Evolutionary conservation across 2,329 filamentous ascomycete species (phyloP), one percentile per base, ranked within the genome.

Genomic region (Zopfia rhizophila): DNA sequence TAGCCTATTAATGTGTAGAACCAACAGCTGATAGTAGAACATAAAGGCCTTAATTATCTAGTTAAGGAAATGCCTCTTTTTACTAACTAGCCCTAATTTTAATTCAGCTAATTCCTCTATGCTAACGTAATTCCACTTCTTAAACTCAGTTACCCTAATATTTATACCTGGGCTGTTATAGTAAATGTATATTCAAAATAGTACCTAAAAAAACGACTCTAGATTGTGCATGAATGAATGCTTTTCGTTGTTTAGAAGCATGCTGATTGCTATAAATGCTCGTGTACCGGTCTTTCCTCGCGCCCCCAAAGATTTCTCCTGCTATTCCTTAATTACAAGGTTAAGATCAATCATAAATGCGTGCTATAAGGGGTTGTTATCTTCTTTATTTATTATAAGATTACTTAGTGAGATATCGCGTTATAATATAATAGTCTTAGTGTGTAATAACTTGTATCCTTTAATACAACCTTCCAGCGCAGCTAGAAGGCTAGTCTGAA

Each of bases 131-230:
- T 75, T 75, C 72, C 69, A 76, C n/a, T 53, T 48, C 1, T 74
- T 60, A 49, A 69, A 74, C 23, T 44, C 1, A 12, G 29, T 3
- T 33, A 68, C 48, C 22, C 53, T 56, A 12, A 23, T 35, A 21
- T 45, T 43, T 25, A 62, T 38, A 10, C 44, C 49, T 17, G 59
- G 58, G 11, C 63, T 65, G 12, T 70, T 44, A 43, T 70, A 76
- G 55, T 78, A 69, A 42, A 76, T 68, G 45, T 69, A 71, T 40
- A 76, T 69, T 75, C 68, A 79, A 48, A 79, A 75, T 0, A 78
- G 55, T 2, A 79, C 72, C 75, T 63, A 79, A 58, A 78, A 80
- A 48, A 79, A 78, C 3, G 73, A 81, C 55, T 80, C 73, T 8
- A 78, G 66, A 49, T 80, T 71, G 53, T 80, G 72, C 65, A 78